Evolutionary conservation across 1,139 yeast genomes (phyloP).

Genomic region (Pichia sp.): DNA sequence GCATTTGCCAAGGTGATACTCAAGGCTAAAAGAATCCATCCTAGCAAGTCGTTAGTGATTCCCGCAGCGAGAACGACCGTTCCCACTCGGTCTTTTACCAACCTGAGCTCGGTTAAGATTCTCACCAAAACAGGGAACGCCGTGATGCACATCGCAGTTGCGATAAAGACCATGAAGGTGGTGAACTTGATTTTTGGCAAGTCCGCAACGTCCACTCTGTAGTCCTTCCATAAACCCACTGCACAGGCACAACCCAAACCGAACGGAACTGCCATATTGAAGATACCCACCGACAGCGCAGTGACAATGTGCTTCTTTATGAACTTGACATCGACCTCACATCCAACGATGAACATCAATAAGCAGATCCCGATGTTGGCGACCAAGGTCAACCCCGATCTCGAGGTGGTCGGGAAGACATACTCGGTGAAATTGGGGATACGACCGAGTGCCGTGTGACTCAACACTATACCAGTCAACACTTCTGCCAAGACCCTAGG

Average conservation of each 20-base stretch:
- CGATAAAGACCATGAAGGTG: constrained; percentile 72
- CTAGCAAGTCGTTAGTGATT: constrained; percentile 71
- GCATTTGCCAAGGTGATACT: constrained; percentile 73
- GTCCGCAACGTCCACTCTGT: constrained; percentile 36
- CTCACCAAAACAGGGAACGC: constrained; percentile 83
- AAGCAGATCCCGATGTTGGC: constrained; percentile 73
- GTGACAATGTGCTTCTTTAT: constrained; percentile 55
- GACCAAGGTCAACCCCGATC: constrained; percentile 59
- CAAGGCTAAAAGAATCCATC: constrained; percentile 75
- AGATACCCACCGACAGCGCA: constrained; percentile 63
- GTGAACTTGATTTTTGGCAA: constrained; percentile 49
- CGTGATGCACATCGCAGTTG: constrained; percentile 77
- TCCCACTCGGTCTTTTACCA: constrained; percentile 71
- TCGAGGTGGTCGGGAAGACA: constrained; percentile 60
- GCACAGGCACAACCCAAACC: constrained; percentile 73
- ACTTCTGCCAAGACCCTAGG: constrained; percentile 81
- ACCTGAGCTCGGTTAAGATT: constrained; percentile 65
- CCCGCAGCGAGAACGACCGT: constrained; percentile 80
- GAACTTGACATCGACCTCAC: constrained; percentile 68
- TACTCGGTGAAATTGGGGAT: constrained; percentile 60
- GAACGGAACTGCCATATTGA: constrained; percentile 72
- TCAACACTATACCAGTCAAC: constrained; percentile 65
- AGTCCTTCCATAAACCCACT: constrained; percentile 59
- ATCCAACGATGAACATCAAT: constrained; percentile 69
- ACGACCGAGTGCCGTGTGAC: constrained; percentile 67